Evolutionary conservation across 2,329 filamentous ascomycete genomes (phyloP).

Genomic region (Diplocarpon mali): DNA sequence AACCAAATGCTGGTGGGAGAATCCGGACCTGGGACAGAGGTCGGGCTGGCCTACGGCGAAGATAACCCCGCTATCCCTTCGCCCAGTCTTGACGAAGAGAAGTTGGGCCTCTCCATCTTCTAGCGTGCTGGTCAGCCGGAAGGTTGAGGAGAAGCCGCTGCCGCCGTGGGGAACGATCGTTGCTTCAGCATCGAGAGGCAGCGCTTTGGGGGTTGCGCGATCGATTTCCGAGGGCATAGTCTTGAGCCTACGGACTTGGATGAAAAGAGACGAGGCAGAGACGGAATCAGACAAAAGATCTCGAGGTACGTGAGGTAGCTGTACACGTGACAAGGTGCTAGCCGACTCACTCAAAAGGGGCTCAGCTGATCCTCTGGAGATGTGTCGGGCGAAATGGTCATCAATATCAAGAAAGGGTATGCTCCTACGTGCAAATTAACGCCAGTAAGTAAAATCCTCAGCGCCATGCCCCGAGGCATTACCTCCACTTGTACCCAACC

Average conservation of each 20-base stretch:
- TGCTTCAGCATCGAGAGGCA: slow-evolving; percentile 45
- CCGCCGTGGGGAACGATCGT: slow-evolving; percentile 50
- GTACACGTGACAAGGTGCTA: too few relatives aligned
- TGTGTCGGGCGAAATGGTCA: neutral
- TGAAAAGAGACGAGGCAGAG: neutral
- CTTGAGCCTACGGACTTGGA: neutral
- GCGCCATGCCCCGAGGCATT: neutral
- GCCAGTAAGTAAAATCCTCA: neutral
- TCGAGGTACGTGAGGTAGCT: too few relatives aligned
- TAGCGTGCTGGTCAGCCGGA: slow-evolving; percentile 39
- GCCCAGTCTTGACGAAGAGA: slow-evolving; percentile 70
- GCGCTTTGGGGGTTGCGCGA: slow-evolving; percentile 47
- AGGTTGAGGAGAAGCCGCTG: slow-evolving; percentile 59
- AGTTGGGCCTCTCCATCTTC: slow-evolving; percentile 17
- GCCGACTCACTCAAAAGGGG: too few relatives aligned
- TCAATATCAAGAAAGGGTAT: neutral
- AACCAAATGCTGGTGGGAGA: neutral
- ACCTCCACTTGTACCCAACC: neutral
- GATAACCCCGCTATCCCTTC: slow-evolving; percentile 52
- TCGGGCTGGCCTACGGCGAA: slow-evolving; percentile 41
- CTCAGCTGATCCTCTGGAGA: neutral
- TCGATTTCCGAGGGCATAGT: slow-evolving; percentile 43
- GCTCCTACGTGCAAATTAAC: neutral
- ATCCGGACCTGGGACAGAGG: neutral
- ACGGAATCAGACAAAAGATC: too few relatives aligned